Evolutionary conservation across 2,329 filamentous ascomycete genomes (phyloP).

Genomic region (Penicillium olsonii): DNA sequence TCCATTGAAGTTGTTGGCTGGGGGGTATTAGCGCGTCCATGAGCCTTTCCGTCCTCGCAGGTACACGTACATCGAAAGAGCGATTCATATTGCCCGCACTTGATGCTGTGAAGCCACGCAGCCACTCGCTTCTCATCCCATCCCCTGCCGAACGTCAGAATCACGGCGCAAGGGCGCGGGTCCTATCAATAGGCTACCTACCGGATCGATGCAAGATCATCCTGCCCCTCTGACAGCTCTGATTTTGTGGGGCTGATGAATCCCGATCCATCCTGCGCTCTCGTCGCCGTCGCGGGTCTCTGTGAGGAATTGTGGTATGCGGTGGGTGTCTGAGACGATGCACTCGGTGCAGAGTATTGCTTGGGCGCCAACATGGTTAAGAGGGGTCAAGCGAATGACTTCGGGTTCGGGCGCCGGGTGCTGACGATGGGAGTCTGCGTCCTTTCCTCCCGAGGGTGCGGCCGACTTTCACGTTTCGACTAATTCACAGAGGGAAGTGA

Average conservation of each 20-base stretch:
- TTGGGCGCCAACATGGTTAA: conserved; percentile 46
- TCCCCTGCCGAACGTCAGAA: conserved; percentile 44
- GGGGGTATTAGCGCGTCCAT: conserved; percentile 21
- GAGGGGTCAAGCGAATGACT: conserved; percentile 4
- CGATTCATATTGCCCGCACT: conserved; percentile 90
- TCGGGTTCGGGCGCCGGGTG: background rate
- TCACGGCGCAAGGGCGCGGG: background rate
- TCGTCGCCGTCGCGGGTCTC: conserved; percentile 31
- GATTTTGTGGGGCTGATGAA: conserved; percentile 87
- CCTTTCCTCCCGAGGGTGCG: conserved; percentile 12
- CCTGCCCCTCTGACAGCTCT: conserved; percentile 79
- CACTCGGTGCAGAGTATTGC: conserved; percentile 38
- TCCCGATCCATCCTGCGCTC: conserved; percentile 36
- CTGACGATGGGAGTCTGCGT: conserved; percentile 5
- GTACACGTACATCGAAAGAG: conserved; percentile 66
- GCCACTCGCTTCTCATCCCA: conserved; percentile 93
- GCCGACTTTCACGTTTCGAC: conserved; percentile 7
- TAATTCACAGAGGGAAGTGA: conserved; percentile 7
- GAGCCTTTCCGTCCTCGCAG: background rate
- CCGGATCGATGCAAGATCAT: conserved; percentile 73
- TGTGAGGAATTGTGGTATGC: conserved; percentile 33
- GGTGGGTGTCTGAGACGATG: conserved; percentile 37
- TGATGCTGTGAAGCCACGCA: conserved; percentile 87
- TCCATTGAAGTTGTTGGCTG: conserved; percentile 91
- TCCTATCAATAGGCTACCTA: conserved; percentile 40